Evolutionary conservation across 2,329 filamentous ascomycete genomes (phyloP), one percentile per base, ranked within the genome.

Genomic region (Cordyceps javanica): DNA sequence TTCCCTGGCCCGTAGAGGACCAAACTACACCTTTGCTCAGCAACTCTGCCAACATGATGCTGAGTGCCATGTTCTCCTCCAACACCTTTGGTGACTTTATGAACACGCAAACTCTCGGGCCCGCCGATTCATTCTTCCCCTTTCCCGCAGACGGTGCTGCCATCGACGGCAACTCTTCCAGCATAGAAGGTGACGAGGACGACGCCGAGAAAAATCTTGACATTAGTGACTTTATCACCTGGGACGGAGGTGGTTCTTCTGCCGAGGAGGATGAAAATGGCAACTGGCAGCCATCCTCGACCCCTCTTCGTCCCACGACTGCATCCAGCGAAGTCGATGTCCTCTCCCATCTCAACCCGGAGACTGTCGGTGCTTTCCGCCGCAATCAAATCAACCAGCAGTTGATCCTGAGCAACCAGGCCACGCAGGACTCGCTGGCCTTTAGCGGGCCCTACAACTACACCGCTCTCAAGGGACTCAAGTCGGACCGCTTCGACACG

Each of bases 311-410:
- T 21, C 76, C 77, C 28, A 73, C 71, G n/a, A 79, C 78, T 36
- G 71, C 77, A 38, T 71, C 73, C 30, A 77, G 76, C 65, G 77
- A 83, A 61, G 69, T 70, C 19, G 73, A 77, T 38, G 68, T 75
- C 9, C 68, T 72, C 11, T 83, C 91, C 39, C 85, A 88, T 65
- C 82, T 84, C 62, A 82, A 83, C 59, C 72, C 79, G 9, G 82
- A 86, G 58, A 83, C 87, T 14, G 89, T 94, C 36, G 88, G 88
- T 38, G 88, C 89, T 1, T 95, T 94, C 77, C 89, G 89, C 57
- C 83, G 77, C 62, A 86, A 82, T 69, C 85, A 82, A 68, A 84
- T 77, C 76, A 82, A 83, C 67, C 79, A 82, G 67, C 79, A 83
- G 63, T 74, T 85, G 60, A 82, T 85, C 59, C 70, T 81, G 61